Evolutionary conservation across 2,329 filamentous ascomycete genomes (phyloP).

Genomic region (Colletotrichum sp.): DNA sequence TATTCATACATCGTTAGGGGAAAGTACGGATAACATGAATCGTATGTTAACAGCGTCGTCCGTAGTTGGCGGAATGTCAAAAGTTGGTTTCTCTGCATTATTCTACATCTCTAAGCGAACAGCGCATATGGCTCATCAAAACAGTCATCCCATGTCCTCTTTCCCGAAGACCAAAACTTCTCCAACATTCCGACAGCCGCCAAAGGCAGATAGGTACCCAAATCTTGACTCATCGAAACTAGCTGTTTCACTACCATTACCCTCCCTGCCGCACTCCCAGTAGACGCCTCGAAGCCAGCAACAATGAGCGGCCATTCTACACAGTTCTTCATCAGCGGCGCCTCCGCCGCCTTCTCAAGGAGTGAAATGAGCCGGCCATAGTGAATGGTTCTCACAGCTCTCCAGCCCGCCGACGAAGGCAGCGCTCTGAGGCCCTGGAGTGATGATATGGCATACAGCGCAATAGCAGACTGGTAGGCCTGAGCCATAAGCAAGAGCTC

Average conservation of each 20-base stretch:
- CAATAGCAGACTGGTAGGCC: conserved; percentile 32
- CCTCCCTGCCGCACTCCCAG: not conserved
- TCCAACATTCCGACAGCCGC: not conserved
- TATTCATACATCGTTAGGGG: too few species aligned
- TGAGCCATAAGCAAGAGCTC: conserved; percentile 24
- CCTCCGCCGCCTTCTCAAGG: conserved; percentile 15
- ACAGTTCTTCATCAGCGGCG: not conserved
- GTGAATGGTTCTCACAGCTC: conserved; percentile 2
- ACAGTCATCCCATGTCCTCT: conserved; percentile 1
- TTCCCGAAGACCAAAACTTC: not conserved
- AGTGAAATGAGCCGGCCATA: conserved; percentile 19
- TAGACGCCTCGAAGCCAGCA: conserved; percentile 2
- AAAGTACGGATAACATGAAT: too few species aligned
- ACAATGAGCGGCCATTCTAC: not conserved
- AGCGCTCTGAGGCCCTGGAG: conserved; percentile 36
- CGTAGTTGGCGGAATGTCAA: too few species aligned
- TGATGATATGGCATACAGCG: conserved; percentile 39
- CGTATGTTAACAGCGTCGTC: too few species aligned
- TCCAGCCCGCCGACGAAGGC: conserved; percentile 19
- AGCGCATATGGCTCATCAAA: not conserved
- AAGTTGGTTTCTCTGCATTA: too few species aligned
- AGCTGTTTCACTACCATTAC: not conserved
- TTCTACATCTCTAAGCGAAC: not conserved
- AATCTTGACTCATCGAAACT: not conserved
- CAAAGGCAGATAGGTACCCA: not conserved